Evolutionary conservation across 306 rosid species (phyloP).

Genomic region (Castanospermum australe): DNA sequence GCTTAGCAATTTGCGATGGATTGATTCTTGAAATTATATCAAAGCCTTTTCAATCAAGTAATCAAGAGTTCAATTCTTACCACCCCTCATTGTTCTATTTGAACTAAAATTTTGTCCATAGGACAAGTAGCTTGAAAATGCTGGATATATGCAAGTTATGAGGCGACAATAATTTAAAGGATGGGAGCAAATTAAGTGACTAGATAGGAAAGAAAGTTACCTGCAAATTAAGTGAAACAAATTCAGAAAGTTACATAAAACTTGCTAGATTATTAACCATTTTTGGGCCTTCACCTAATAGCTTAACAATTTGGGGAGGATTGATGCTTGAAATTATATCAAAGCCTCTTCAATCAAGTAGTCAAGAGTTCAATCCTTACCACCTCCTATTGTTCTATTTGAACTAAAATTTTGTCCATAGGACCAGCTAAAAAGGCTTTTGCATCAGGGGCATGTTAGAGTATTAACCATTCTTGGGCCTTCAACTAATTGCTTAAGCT

Average conservation of each 20-base stretch:
- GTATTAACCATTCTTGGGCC: too few species aligned
- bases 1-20: background rate
- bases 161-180: too few species aligned
- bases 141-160: too few species aligned
- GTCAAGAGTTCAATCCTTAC: background rate
- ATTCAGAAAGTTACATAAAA: background rate
- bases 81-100: background rate
- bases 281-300: background rate
- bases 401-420: background rate
- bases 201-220: background rate
- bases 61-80: background rate
- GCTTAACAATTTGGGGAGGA: background rate
- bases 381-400: background rate
- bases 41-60: background rate
- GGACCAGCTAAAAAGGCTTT: background rate
- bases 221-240: background rate
- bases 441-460: too few species aligned
- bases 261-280: background rate
- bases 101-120: background rate
- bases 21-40: background rate
- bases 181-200: too few species aligned
- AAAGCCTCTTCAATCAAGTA: background rate
- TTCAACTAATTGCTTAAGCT: background rate
- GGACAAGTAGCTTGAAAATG: too few species aligned
- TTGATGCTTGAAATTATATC: background rate